phyloP scores from a whole-genome alignment of 2,329 filamentous ascomycete genomes.

The Myriosclerotinia duriaeana region DNA sequence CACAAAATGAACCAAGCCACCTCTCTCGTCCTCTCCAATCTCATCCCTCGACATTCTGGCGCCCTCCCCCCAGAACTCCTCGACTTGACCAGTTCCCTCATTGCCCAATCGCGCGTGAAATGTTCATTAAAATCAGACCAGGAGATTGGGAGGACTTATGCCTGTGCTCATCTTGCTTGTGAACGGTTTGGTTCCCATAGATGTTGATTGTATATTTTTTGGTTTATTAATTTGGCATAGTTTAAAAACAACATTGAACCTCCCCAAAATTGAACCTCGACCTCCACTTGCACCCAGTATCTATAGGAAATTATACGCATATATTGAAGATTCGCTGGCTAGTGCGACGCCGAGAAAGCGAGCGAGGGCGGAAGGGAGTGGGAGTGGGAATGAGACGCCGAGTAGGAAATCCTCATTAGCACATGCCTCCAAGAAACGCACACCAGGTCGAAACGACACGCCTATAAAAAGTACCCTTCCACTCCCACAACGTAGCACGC shows the following conservation, averaged over 20 bases:
- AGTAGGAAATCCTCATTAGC: conserved; percentile 33
- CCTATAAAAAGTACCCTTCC: conserved; percentile 16
- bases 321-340: conserved; percentile 72
- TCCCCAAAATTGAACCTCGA: conserved; percentile 72
- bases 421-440: conserved; percentile 18
- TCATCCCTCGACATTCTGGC: conserved; percentile 71
- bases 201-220: neutral
- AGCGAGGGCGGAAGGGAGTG: neutral
- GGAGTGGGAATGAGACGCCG: conserved; percentile 11
- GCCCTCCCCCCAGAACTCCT: conserved; percentile 68
- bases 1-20: conserved; percentile 68
- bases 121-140: conserved; percentile 81
- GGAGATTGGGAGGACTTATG: conserved; percentile 81
- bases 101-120: conserved; percentile 76
- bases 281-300: conserved; percentile 76
- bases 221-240: conserved; percentile 45
- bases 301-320: conserved; percentile 80
- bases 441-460: conserved; percentile 18
- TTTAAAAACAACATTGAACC: conserved; percentile 71
- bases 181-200: conserved; percentile 58
- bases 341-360: conserved; percentile 34
- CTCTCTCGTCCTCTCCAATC: conserved; percentile 68
- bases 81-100: conserved; percentile 68
- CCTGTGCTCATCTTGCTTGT: conserved; percentile 86
- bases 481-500: conserved; percentile 42